phyloP scores from a whole-genome alignment of 345 rosid genomes.

The Nephelium lappaceum region DNA sequence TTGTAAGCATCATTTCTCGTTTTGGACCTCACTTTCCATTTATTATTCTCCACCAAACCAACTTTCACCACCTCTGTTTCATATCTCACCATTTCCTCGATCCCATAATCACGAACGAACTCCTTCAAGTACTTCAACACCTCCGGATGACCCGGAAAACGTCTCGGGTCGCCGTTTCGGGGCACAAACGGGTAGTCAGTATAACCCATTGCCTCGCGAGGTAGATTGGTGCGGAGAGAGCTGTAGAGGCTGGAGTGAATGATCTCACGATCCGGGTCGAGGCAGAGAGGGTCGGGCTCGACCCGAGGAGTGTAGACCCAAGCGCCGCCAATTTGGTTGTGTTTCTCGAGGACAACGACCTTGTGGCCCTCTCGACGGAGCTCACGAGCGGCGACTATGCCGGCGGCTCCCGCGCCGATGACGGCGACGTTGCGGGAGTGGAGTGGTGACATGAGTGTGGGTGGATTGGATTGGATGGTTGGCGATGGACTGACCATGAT shows the following conservation, averaged over 20 bases:
- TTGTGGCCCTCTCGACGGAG: conserved; percentile 78
- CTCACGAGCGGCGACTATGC: conserved; percentile 75
- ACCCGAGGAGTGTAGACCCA: conserved; percentile 68
- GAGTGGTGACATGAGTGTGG: conserved; percentile 6
- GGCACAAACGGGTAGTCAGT: conserved; percentile 63
- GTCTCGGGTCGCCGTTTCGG: conserved; percentile 56
- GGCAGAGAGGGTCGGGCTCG: conserved; percentile 70
- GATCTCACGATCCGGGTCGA: conserved; percentile 58
- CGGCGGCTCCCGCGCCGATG: conserved; percentile 89
- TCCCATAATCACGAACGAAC: conserved; percentile 58
- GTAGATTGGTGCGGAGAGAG: conserved; percentile 87
- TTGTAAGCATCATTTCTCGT: conserved; percentile 16
- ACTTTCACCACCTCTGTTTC: conserved; percentile 59
- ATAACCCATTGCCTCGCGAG: conserved; percentile 89
- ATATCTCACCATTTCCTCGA: conserved; percentile 66
- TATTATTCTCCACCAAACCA: conserved; percentile 32
- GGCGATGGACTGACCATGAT: not conserved
- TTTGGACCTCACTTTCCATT: conserved; percentile 63
- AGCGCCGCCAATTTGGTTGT: conserved; percentile 64
- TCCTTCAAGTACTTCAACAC: conserved; percentile 64
- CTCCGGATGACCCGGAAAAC: conserved; percentile 76
- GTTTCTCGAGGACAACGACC: conserved; percentile 77
- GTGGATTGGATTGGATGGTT: not conserved
- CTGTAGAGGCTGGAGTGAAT: conserved; percentile 71
- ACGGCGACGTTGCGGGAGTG: conserved; percentile 70